phyloP scores from a whole-genome alignment of 371 early-diverging fungal species.

The Actinomortierella ambigua region DNA sequence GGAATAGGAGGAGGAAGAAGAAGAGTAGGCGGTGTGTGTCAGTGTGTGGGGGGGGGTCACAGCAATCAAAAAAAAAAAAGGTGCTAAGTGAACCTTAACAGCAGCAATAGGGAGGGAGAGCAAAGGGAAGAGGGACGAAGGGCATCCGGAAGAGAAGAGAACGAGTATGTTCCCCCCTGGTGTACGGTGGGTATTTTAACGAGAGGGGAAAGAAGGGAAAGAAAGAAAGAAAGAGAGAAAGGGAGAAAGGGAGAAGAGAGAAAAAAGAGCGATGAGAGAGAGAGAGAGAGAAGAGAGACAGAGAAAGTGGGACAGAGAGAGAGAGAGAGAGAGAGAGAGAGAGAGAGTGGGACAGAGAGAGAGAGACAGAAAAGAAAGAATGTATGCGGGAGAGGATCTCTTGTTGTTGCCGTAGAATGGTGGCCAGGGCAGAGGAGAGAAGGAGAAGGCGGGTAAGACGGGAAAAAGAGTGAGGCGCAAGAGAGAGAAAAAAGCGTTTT shows the following conservation, averaged over 20 bases:
- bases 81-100: no score
- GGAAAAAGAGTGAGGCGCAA: not conserved
- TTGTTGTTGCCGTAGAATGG: not conserved
- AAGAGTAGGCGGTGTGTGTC: not conserved
- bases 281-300: constrained; percentile 2
- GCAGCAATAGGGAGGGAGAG: no score
- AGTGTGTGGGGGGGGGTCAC: no score
- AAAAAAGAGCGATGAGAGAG: constrained; percentile 2
- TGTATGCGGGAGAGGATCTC: not conserved
- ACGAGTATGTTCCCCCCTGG: not conserved
- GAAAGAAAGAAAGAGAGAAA: constrained; percentile 6
- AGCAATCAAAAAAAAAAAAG: no score
- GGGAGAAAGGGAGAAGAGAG: not conserved
- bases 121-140: no score
- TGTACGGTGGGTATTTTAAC: not conserved
- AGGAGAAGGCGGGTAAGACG: not conserved
- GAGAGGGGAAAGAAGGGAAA: not conserved
- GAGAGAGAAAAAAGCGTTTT: not conserved
- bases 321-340: not conserved
- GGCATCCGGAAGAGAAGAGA: no score
- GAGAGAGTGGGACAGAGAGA: not conserved
- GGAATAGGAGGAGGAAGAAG: not conserved
- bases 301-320: not conserved
- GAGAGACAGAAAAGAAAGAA: not conserved
- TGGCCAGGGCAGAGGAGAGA: not conserved